These are phyloP conservation scores for Leishmania martiniquensis DNA, from an alignment of 208 protist genomes.

Conservation along the genomic window DNA sequence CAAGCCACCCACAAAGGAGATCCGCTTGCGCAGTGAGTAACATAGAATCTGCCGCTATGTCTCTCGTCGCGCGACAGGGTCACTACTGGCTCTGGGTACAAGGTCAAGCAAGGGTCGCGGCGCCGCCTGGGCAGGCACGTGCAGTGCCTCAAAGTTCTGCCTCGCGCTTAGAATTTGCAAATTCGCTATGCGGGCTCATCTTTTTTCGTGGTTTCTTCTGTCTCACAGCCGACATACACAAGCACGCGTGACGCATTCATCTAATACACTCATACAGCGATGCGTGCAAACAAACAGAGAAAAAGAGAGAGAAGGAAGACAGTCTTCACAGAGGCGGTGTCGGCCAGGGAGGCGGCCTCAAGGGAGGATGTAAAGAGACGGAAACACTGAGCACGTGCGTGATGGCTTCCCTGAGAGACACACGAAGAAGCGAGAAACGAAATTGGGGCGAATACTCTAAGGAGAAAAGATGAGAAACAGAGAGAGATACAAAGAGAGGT, in stretches of 20 bases:
- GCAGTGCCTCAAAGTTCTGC: not conserved
- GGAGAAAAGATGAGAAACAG: conserved; percentile 2
- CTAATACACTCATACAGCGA: not conserved
- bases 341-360: not conserved
- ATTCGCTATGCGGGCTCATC: not conserved
- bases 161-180: not conserved
- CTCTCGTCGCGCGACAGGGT: not conserved
- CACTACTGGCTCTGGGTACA: not conserved
- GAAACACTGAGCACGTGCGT: not conserved
- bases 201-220: not conserved
- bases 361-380: not conserved
- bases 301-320: not conserved
- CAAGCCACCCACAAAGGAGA: not conserved
- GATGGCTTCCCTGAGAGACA: not conserved
- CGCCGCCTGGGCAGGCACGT: not conserved
- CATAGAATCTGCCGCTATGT: not conserved
- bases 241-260: conserved; percentile 1
- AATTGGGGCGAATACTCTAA: not conserved
- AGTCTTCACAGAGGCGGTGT: no score
- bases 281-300: conserved; percentile 5
- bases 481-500: not conserved
- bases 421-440: not conserved
- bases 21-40: not conserved
- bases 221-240: not conserved
- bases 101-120: not conserved